These are phyloP conservation scores for Fusarium sp. DNA, from an alignment of 2,329 filamentous ascomycete genomes.

Conservation along the genomic window DNA sequence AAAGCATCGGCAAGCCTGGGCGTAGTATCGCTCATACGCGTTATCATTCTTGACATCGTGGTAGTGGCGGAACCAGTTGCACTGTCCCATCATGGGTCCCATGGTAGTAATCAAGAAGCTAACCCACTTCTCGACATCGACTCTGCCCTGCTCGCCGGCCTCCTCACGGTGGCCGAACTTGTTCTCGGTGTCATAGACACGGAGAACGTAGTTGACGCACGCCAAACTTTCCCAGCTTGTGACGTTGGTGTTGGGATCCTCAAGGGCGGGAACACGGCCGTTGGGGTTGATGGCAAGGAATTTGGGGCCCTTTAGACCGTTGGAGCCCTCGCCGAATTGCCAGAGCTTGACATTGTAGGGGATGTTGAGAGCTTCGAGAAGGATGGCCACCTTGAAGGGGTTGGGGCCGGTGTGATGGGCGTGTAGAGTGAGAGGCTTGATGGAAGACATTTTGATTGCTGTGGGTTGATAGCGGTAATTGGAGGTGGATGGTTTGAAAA, in stretches of 20 bases:
- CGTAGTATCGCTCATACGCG: constrained; percentile 14
- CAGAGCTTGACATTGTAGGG: constrained; percentile 44
- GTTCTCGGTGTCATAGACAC: constrained; percentile 35
- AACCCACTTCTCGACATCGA: constrained; percentile 12
- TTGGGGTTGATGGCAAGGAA: constrained; percentile 50
- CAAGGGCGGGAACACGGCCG: constrained; percentile 47
- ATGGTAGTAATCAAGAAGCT: constrained; percentile 29
- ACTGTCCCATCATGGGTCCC: constrained; percentile 19
- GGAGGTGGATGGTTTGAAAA: background rate
- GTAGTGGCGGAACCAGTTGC: constrained; percentile 26
- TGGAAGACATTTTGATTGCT: constrained; percentile 2
- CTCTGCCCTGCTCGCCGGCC: constrained; percentile 13
- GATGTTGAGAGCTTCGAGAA: constrained; percentile 48
- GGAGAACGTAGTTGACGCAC: constrained; percentile 39
- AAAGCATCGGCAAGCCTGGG: constrained; percentile 1
- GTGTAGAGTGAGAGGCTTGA: constrained; percentile 17
- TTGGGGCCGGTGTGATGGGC: constrained; percentile 34
- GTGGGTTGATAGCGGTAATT: background rate
- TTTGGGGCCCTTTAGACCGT: constrained; percentile 44
- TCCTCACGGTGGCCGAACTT: constrained; percentile 12
- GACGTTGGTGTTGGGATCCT: constrained; percentile 49
- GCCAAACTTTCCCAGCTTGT: constrained; percentile 45
- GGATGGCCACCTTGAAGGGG: constrained; percentile 44
- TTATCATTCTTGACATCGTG: constrained; percentile 20
- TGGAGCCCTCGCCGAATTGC: constrained; percentile 10